Base-by-base conservation (phyloP, 352 stramenopile species). In the Hyaloperonospora arabidopsidis region DNA sequence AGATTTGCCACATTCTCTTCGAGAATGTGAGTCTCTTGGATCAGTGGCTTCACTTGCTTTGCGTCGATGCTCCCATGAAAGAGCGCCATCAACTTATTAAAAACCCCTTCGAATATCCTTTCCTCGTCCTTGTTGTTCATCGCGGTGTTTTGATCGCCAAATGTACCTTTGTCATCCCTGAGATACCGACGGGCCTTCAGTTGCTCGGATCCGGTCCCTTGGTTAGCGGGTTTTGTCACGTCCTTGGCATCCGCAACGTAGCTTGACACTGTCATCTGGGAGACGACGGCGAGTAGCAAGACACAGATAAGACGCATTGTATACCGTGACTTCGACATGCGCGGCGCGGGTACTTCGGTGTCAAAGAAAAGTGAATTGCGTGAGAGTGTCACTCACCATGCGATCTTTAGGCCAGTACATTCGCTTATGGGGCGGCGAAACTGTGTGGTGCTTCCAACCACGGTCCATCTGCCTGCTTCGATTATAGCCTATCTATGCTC, bases 1-100 rank as follows among this genome's bases (percentile, higher is more conserved):
- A 41, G n/a, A 14, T 23, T 54, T 12, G 34, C 45, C 35, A 49
- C 32, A 13, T 15, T 49, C 21, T 51, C 45, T 36, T 17, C 25
- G 5, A 57, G 52, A 3, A n/a, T 22, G 7, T 21, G 29, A 29
- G 40, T 49, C 17, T 54, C 48, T 14, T 59, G 35, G n/a, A 59
- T 44, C 8, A 36, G 14, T 25, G 29, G 7, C 22, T 62, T 48
- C 34, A 58, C 13, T 39, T 48, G 2, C 19, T 51, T 51, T 13
- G 25, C 11, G 23, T 17, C 18, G 2, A 34, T 25, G 4, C 51
- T 41, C 12, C 38, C 52, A 17, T 40, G 43, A 12, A 56, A 25
- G 25, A 40, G n/a, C 14, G 22, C 3, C 21, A 45, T 45, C 18
- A 46, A 2, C 8, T 45, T 45, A 25, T 17, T 34, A 5, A 11